Evolutionary conservation across 1,284 basidiomycete genomes (phyloP).

Genomic region (Sporisorium sorghi): DNA sequence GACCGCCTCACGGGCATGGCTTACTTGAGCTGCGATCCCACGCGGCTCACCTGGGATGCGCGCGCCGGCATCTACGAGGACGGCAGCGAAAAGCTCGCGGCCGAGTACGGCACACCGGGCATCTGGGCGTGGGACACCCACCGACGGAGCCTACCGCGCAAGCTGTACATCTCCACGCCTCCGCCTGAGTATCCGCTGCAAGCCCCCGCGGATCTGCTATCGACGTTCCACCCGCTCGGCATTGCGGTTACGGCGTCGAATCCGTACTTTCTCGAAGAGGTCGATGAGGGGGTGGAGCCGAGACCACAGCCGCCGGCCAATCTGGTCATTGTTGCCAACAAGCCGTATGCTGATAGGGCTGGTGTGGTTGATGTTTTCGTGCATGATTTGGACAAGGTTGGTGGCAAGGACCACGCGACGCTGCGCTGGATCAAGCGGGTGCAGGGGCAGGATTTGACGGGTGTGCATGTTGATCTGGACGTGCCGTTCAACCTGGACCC

Average conservation of each 20-base stretch:
- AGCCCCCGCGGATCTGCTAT: constrained; percentile 33
- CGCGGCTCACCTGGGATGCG: constrained; percentile 53
- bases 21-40: constrained; percentile 57
- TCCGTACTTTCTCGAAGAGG: constrained; percentile 42
- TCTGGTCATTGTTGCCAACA: constrained; percentile 51
- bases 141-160: constrained; percentile 22
- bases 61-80: constrained; percentile 43
- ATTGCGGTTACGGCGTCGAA: constrained; percentile 46
- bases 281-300: constrained; percentile 21
- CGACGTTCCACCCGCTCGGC: constrained; percentile 52
- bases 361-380: constrained; percentile 58
- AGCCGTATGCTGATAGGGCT: constrained; percentile 41
- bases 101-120: constrained; percentile 27
- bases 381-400: constrained; percentile 47
- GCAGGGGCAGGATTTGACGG: constrained; percentile 23
- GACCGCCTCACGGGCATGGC: constrained; percentile 49
- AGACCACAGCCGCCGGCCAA: constrained; percentile 38
- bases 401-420: constrained; percentile 33
- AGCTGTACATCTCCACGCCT: constrained; percentile 45
- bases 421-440: constrained; percentile 53
- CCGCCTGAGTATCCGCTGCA: constrained; percentile 31
- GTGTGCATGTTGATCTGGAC: constrained; percentile 16
- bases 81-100: constrained; percentile 16
- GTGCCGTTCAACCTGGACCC: constrained; percentile 33
- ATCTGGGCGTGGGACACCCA: constrained; percentile 58